Percentiles rank a stretch among this genome's conserved stretches.
Evolutionary conservation across 345 rosid genomes (phyloP).

Genomic region (Lepidium aucheri): DNA sequence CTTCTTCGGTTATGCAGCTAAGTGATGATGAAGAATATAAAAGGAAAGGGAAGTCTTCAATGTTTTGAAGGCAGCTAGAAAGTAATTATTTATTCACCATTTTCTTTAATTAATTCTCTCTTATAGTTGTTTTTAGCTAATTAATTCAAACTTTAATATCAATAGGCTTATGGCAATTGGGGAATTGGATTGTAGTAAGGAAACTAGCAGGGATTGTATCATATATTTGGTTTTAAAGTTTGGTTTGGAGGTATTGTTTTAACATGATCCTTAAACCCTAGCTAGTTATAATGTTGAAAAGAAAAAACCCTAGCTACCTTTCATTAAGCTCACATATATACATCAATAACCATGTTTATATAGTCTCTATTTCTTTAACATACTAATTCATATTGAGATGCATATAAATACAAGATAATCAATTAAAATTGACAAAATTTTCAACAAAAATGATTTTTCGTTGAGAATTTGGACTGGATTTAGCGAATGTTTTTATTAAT

Average conservation of each 20-base stretch:
- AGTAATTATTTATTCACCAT: neutral
- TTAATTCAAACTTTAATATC: neutral
- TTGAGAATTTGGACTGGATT: too few species aligned
- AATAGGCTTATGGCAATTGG: neutral
- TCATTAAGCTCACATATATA: too few species aligned
- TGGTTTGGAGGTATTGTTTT: neutral
- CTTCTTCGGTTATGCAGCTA: slow-evolving; percentile 23
- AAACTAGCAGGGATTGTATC: neutral
- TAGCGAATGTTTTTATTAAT: too few species aligned
- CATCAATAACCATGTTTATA: neutral
- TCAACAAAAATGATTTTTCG: too few species aligned
- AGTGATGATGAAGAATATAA: slow-evolving; percentile 14
- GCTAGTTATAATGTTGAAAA: neutral
- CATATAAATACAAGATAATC: too few species aligned
- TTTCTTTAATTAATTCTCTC: neutral
- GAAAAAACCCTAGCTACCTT: neutral
- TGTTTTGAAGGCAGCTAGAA: neutral
- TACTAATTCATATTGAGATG: neutral
- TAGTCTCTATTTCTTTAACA: neutral
- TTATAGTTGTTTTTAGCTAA: neutral
- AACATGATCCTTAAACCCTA: slow-evolving; percentile 12
- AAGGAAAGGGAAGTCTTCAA: slow-evolving; percentile 29
- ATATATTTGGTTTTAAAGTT: neutral
- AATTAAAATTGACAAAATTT: too few species aligned
- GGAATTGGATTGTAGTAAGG: neutral